Base-by-base conservation (phyloP, 2,329 filamentous ascomycete species). In the Fusarium goolgardi region DNA sequence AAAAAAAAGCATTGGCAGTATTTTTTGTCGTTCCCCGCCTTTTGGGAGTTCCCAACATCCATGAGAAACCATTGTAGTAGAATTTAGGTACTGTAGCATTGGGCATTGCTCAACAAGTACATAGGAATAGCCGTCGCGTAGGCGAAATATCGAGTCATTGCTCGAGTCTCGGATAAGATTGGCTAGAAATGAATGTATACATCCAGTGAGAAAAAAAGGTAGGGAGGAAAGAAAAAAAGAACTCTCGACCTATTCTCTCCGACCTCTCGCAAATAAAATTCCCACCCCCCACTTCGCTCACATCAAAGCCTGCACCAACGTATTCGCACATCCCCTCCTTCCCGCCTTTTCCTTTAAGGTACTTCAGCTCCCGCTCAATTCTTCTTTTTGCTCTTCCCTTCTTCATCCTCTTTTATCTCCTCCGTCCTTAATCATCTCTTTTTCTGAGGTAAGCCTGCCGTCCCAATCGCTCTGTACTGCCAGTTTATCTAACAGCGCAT, bases 291-390 rank as follows among this genome's bases (percentile, higher is more conserved):
- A 65, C 68, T 63, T 67, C 54, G 62, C 55, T 63, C 63, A 61
- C 55, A 59, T 62, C 60, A 70, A 69, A 67, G 64, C 69, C 61
- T 66, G 62, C 65, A 56, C 58, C 62, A 59, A 69, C 72, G 69
- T 73, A 76, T 75, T 75, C 74, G 70, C 64, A 75, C 72, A 65
- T 68, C 65, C 71, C 73, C 72, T 69, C 65, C 69, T 68, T 70
- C 54, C 69, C 71, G 70, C 71, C 66, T 75, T 67, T 71, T 73
- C 59, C 71, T 66, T 63, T 47, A 65, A 64, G 60, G 60, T 55
- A 65, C 72, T 72, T 51, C 13, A 72, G 72, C 70, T 75, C 72
- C 70, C 67, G 69, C 71, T 73, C 73, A 66, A 73, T 68, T 73
- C 69, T 69, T 74, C 69, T 67, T 72, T 73, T 70, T 60, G 60